Evolutionary conservation across 352 stramenopile species (phyloP).

Genomic region (Globisporangium paddicum): DNA sequence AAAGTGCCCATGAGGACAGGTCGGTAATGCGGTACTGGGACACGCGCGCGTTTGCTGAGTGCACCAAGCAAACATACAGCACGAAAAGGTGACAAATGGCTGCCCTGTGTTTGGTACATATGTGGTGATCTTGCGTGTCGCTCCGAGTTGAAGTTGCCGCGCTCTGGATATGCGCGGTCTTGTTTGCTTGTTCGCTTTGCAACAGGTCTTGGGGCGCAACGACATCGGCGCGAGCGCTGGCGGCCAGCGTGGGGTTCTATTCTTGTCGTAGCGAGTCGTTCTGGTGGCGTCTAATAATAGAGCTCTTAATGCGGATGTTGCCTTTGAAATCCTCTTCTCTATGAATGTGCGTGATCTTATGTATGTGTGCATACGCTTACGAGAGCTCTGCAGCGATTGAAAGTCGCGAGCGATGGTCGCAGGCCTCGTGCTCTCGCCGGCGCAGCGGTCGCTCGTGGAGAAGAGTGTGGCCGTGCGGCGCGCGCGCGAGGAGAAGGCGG

Average conservation of each 20-base stretch:
- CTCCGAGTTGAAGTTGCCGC: too few relatives aligned
- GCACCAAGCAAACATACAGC: too few relatives aligned
- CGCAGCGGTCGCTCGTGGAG: constrained; percentile 45
- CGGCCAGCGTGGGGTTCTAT: constrained; percentile 1
- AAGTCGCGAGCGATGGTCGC: constrained; percentile 8
- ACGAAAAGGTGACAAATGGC: too few relatives aligned
- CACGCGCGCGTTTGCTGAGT: too few relatives aligned
- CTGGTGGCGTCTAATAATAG: not conserved
- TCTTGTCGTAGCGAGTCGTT: not conserved
- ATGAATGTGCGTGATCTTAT: not conserved
- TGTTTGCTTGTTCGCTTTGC: too few relatives aligned
- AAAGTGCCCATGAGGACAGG: too few relatives aligned
- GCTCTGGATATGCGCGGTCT: too few relatives aligned
- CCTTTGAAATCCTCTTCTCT: not conserved
- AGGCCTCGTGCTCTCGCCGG: constrained; percentile 36
- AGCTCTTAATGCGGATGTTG: not conserved
- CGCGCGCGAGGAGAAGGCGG: constrained; percentile 30
- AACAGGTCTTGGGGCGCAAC: too few relatives aligned
- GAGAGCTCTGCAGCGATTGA: not conserved
- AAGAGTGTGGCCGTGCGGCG: constrained; percentile 44
- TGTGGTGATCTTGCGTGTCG: too few relatives aligned
- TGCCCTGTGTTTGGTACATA: too few relatives aligned
- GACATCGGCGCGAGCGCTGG: too few relatives aligned
- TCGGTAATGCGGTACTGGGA: too few relatives aligned
- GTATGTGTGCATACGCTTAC: not conserved